phyloP scores from a whole-genome alignment of 176 grass and related monocot species.

The Pontederia crassipes region DNA sequence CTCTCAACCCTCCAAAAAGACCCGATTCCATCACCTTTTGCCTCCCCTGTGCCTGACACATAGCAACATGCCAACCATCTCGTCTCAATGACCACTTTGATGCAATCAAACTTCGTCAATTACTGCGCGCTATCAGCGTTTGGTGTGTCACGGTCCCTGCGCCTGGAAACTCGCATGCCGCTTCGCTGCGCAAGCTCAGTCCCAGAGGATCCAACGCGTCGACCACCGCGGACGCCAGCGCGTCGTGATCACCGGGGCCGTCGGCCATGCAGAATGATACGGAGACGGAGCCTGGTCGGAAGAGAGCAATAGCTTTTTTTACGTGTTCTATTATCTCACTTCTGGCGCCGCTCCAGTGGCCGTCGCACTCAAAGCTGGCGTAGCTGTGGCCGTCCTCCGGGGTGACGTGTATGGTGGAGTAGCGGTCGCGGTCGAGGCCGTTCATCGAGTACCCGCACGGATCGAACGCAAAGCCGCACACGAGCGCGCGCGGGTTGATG shows the following conservation, averaged over 20 bases:
- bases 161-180: constrained; percentile 21
- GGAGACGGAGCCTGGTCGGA: constrained; percentile 4
- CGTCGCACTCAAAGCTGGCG: constrained; percentile 35
- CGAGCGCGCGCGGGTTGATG: constrained; percentile 18
- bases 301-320: background rate
- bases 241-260: background rate
- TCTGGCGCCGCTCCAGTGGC: background rate
- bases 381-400: constrained; percentile 43
- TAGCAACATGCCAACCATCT: no score
- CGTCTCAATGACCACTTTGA: no score
- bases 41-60: no score
- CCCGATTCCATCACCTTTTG: no score
- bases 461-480: constrained; percentile 31
- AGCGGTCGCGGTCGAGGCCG: constrained; percentile 22
- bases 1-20: no score
- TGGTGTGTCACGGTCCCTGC: constrained; percentile 29
- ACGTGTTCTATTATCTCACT: background rate
- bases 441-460: constrained; percentile 50
- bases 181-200: constrained; percentile 12
- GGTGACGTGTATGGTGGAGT: constrained; percentile 45
- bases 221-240: background rate
- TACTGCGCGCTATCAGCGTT: constrained; percentile 10
- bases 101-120: background rate
- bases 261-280: constrained; percentile 18
- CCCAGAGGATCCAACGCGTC: constrained; percentile 26